Percentiles rank a stretch among this genome's conserved stretches.
Conservation (phyloP, 257 asterid genomes). For the Capsicum rhomboideum region DNA sequence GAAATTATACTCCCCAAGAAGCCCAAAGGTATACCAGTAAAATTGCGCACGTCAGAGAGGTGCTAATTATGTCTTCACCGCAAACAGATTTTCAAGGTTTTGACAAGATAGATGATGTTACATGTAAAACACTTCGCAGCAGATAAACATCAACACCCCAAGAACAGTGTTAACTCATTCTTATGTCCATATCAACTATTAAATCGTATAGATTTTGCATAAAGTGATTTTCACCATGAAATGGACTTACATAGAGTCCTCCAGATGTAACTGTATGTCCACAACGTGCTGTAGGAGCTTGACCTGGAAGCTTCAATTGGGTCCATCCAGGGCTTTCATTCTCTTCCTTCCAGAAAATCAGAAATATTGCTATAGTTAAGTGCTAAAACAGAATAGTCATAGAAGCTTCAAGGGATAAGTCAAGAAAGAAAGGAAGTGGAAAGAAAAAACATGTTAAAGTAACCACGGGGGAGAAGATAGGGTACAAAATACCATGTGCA, state of each 20-base stretch:
- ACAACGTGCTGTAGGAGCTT: constrained; percentile 94
- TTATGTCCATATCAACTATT: not conserved
- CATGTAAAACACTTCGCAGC: not conserved
- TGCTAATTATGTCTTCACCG: not conserved
- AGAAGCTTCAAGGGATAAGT: not conserved
- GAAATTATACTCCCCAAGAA: not conserved
- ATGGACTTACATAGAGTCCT: constrained; percentile 64
- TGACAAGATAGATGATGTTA: not conserved
- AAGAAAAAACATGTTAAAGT: not conserved
- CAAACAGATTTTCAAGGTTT: not conserved
- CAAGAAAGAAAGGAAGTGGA: not conserved
- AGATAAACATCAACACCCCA: not conserved
- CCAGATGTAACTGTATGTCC: constrained; percentile 98
- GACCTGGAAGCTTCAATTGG: constrained; percentile 98
- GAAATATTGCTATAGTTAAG: not conserved
- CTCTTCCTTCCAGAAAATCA: constrained; percentile 76
- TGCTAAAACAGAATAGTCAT: not conserved
- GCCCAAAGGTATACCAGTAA: not conserved
- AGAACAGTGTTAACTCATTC: not conserved
- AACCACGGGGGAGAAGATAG: not conserved
- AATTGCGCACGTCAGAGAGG: not conserved
- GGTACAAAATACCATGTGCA: not conserved
- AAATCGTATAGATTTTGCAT: not conserved
- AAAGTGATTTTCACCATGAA: not conserved
- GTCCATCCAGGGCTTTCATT: constrained; percentile 98